A percentile compares a stretch with the other conserved stretches of the same genome.
Evolutionary conservation across 352 stramenopile genomes (phyloP).

Genomic region (Globisporangium ultimum): DNA sequence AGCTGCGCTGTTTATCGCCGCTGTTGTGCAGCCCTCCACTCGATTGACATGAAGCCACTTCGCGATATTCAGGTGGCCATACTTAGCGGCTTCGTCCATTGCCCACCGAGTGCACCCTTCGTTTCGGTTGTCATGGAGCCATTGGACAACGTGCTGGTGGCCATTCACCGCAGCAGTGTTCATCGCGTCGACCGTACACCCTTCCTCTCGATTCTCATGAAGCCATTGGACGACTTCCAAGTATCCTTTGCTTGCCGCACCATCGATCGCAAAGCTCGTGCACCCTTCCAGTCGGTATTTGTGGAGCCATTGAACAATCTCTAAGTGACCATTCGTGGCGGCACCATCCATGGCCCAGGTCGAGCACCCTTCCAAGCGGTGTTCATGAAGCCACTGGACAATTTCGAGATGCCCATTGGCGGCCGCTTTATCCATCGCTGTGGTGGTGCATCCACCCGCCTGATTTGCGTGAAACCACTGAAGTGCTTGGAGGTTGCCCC

Average conservation of each 20-base stretch:
- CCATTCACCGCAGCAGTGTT: slow-evolving; percentile 2
- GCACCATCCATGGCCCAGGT: no score
- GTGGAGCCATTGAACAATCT: no score
- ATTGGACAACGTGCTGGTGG: neutral
- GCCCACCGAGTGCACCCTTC: slow-evolving; percentile 1
- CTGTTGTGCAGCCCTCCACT: neutral
- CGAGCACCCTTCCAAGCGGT: no score
- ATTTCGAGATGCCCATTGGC: slow-evolving; percentile 3
- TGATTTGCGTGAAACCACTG: no score
- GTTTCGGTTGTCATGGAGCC: slow-evolving; percentile 1
- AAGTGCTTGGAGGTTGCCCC: no score
- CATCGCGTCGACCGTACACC: slow-evolving; percentile 3
- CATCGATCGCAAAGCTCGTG: slow-evolving; percentile 2
- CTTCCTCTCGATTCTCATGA: neutral
- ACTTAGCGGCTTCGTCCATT: slow-evolving; percentile 4
- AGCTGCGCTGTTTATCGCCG: neutral
- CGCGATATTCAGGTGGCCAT: neutral
- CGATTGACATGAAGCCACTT: neutral
- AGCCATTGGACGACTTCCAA: neutral
- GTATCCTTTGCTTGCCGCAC: neutral
- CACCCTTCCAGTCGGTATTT: no score
- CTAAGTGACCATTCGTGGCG: no score
- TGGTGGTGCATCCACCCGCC: no score
- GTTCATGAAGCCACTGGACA: no score
- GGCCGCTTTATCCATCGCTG: neutral